Evolutionary conservation across 83 land plant genomes (phyloP).

Genomic region (Picea abies): DNA sequence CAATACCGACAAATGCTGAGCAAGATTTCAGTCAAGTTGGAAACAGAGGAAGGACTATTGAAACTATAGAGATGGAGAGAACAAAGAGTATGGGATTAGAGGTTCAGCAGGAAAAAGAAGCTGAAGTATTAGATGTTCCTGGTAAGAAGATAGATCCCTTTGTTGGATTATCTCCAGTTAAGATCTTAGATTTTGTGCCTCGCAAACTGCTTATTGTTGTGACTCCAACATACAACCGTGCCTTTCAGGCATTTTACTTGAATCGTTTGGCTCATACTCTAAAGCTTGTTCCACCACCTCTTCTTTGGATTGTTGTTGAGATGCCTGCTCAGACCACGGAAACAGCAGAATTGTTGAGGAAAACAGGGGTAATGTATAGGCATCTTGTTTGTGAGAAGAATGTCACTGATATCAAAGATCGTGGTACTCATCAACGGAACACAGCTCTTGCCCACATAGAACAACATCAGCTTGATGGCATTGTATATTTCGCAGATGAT

Average conservation of each 20-base stretch:
- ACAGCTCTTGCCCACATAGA: constrained; percentile 84
- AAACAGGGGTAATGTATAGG: constrained; percentile 85
- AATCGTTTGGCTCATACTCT: constrained; percentile 80
- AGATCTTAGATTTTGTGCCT: constrained; percentile 24
- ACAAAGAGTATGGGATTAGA: constrained; percentile 3
- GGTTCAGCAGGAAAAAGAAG: constrained; percentile 10
- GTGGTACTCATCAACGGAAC: constrained; percentile 73
- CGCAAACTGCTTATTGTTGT: constrained; percentile 79
- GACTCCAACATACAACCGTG: constrained; percentile 76
- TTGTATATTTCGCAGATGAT: constrained; percentile 94
- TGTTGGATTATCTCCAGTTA: constrained; percentile 7
- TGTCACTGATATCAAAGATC: constrained; percentile 61
- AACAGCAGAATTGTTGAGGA: constrained; percentile 77
- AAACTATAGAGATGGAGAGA: background rate
- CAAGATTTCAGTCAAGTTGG: constrained; percentile 3
- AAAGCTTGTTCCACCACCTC: constrained; percentile 73
- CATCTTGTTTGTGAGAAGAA: constrained; percentile 81
- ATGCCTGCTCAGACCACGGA: constrained; percentile 74
- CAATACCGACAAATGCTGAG: constrained; percentile 11
- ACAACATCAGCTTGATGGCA: constrained; percentile 87
- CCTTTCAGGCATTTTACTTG: constrained; percentile 83
- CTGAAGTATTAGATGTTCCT: background rate
- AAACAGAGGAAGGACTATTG: background rate
- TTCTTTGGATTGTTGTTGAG: constrained; percentile 95
- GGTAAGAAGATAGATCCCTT: background rate